Evolutionary conservation across 2,329 filamentous ascomycete genomes (phyloP), one percentile per base, ranked within the genome.

Genomic region (Colletotrichum phormii): DNA sequence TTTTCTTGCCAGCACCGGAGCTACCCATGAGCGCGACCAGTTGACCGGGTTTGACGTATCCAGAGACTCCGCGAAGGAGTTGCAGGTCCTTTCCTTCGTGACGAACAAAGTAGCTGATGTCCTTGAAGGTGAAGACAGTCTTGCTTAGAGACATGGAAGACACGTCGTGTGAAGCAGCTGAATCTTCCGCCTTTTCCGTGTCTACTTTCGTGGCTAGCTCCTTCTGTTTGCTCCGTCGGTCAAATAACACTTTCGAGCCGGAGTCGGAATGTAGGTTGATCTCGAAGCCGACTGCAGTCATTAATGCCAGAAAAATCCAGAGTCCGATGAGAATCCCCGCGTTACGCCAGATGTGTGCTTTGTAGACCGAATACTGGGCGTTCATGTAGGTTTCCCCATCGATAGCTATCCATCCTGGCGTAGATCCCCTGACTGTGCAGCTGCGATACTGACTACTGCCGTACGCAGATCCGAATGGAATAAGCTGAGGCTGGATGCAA

Each of bases 31-130:
- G 67, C 4, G 67, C 91, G 31, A 90, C 92, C 61, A 92, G 81
- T 53, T 89, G 92, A 66, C 91, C 91, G 12, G 91, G 91, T 80
- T 92, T 92, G 74, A 93, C 90, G 88, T 90, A 94, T 18, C 92
- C 92, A 77, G 92, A 89, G 8, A 94, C 90, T 74, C 88, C 85
- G 75, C 92, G 89, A 46, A 94, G 84, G 0, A 93, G 85, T 77
- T 78, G 77, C 35, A 87, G 85, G 71, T 90, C 83, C 46, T 89
- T 88, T 2, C 86, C 86, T 2, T 46, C 15, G 11, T 62, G 57
- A 18, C 58, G 57, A 29, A 72, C 60, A 11, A 67, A 59, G 8
- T 72, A 72, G 22, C 53, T 72, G 11, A 72, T 33, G 49, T 72
- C 46, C 60, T 61, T 68, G 53, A 57, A 72, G 5, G 70, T 72